Conservation (phyloP, 2,329 filamentous ascomycete genomes). For the Cadophora luteo-olivacea region DNA sequence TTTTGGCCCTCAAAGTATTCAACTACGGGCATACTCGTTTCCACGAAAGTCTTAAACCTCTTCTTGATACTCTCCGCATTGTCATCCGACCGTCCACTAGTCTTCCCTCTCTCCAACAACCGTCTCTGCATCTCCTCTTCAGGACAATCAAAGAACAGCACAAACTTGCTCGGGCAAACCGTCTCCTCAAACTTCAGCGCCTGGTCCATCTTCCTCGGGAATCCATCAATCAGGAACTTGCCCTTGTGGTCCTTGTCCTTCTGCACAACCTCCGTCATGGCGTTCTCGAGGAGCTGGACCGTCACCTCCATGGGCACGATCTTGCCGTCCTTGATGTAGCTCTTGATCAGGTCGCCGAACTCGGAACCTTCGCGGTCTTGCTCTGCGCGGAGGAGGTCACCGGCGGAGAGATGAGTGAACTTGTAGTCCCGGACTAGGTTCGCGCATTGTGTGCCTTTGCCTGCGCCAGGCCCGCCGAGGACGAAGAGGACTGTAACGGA, state of each 20-base stretch:
- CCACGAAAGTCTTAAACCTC: slow-evolving; percentile 91
- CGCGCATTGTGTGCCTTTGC: slow-evolving; percentile 95
- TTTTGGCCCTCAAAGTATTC: slow-evolving; percentile 79
- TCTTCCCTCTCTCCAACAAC: slow-evolving; percentile 89
- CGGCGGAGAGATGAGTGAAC: slow-evolving; percentile 92
- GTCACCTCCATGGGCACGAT: slow-evolving; percentile 99
- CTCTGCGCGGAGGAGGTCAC: slow-evolving; percentile 92
- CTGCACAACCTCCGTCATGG: slow-evolving; percentile 76
- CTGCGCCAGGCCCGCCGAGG: slow-evolving; percentile 92
- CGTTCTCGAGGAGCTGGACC: slow-evolving; percentile 90
- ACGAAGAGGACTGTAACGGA: slow-evolving; percentile 95
- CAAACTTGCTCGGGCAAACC: slow-evolving; percentile 83
- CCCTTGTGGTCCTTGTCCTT: slow-evolving; percentile 57
- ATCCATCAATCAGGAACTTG: slow-evolving; percentile 82
- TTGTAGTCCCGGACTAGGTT: slow-evolving; percentile 86
- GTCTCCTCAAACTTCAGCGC: slow-evolving; percentile 90
- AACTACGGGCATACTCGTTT: slow-evolving; percentile 98
- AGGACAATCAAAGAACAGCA: slow-evolving; percentile 93
- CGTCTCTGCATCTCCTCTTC: slow-evolving; percentile 87
- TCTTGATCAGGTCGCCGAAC: slow-evolving; percentile 91
- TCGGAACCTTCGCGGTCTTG: slow-evolving; percentile 85
- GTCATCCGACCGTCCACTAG: slow-evolving; percentile 88
- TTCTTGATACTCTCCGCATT: slow-evolving; percentile 96
- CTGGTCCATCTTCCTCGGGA: slow-evolving; percentile 97
- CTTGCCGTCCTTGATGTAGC: slow-evolving; percentile 90